Evolutionary conservation across 2,329 filamentous ascomycete genomes (phyloP).

Genomic region (Shiraia bambusicola): DNA sequence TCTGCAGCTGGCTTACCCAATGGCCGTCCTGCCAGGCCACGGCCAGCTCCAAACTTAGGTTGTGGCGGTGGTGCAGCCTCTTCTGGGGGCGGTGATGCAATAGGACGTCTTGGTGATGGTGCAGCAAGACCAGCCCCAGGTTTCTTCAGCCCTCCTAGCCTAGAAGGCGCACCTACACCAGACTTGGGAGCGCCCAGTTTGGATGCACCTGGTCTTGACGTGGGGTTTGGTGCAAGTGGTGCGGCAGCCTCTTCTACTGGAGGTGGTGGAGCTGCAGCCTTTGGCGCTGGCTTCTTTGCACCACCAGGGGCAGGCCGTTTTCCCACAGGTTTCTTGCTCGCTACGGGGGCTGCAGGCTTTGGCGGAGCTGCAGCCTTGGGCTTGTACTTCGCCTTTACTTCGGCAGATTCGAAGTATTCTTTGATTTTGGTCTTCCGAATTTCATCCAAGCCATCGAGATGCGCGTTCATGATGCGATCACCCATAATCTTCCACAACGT

Average conservation of each 20-base stretch:
- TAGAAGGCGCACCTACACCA: conserved; percentile 37
- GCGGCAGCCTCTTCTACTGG: conserved; percentile 51
- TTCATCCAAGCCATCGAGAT: conserved; percentile 88
- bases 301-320: conserved; percentile 55
- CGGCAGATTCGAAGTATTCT: conserved; percentile 79
- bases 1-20: conserved; percentile 84
- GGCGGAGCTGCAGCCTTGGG: conserved; percentile 72
- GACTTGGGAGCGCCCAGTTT: conserved; percentile 47
- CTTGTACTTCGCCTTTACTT: conserved; percentile 88
- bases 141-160: conserved; percentile 47
- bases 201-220: conserved; percentile 51
- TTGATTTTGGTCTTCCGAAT: conserved; percentile 95
- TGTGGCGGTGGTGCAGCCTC: conserved; percentile 46
- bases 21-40: conserved; percentile 81
- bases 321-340: conserved; percentile 44
- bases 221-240: conserved; percentile 61
- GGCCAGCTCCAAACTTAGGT: conserved; percentile 64
- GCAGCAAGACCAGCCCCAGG: conserved; percentile 42
- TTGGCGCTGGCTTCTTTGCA: conserved; percentile 55
- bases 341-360: conserved; percentile 54
- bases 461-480: conserved; percentile 90
- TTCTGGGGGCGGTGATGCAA: conserved; percentile 51
- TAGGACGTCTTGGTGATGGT: conserved; percentile 45
- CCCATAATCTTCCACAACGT: conserved; percentile 99
- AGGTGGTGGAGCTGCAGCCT: conserved; percentile 40